Evolutionary conservation across 2,329 filamentous ascomycete species (phyloP).

Genomic region (Diplocarpon mali): DNA sequence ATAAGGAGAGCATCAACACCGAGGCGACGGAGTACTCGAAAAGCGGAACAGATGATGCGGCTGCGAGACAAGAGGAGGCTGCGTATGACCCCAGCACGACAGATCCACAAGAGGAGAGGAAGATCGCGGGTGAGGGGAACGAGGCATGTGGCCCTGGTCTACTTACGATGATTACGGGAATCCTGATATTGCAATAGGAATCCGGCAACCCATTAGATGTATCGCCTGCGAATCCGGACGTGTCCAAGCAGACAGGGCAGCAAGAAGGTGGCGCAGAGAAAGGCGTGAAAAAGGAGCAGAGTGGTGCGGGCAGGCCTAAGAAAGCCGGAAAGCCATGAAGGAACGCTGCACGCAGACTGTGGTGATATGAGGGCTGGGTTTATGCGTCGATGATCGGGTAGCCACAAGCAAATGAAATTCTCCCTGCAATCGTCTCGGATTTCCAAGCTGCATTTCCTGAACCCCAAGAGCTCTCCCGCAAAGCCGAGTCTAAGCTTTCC

Average conservation of each 20-base stretch:
- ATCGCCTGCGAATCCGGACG: slow-evolving; percentile 48
- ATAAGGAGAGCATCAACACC: slow-evolving; percentile 54
- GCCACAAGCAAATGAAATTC: background rate
- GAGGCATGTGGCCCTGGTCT: slow-evolving; percentile 4
- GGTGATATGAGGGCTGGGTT: background rate
- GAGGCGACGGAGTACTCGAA: slow-evolving; percentile 56
- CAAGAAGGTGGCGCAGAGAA: slow-evolving; percentile 33
- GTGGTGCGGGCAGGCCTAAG: slow-evolving; percentile 30
- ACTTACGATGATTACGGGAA: too few species aligned
- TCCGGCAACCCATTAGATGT: slow-evolving; percentile 42
- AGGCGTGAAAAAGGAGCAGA: slow-evolving; percentile 32
- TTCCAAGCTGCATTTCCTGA: slow-evolving; percentile 11
- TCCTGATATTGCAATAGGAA: slow-evolving; percentile 12
- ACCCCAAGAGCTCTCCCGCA: too few species aligned
- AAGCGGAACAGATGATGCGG: slow-evolving; percentile 50
- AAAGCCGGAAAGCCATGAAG: slow-evolving; percentile 27
- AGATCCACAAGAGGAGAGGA: slow-evolving; percentile 49
- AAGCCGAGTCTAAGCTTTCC: slow-evolving; percentile 14
- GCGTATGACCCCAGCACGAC: slow-evolving; percentile 63
- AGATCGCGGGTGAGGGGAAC: slow-evolving; percentile 30
- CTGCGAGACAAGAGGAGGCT: slow-evolving; percentile 42
- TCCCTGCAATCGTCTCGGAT: slow-evolving; percentile 4
- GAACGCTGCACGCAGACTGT: too few species aligned
- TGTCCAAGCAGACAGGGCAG: slow-evolving; percentile 37
- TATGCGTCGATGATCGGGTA: background rate